These are phyloP conservation scores for Oryza meridionalis DNA, from an alignment of 176 grass and related monocot species.

Conservation along the genomic window DNA sequence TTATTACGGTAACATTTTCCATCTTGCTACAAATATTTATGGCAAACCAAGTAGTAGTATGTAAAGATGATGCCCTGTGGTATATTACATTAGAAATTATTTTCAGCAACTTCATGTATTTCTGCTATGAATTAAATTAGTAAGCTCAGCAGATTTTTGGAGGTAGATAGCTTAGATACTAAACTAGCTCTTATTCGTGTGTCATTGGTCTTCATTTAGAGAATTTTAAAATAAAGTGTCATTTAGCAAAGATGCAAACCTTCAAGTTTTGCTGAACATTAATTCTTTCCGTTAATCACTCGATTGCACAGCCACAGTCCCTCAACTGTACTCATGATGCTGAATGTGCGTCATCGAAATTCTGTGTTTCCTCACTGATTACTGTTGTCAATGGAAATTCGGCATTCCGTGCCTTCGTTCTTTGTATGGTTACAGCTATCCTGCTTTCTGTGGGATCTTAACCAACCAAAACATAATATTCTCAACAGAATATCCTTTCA, in stretches of 20 bases:
- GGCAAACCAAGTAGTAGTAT: background rate
- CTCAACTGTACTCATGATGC: background rate
- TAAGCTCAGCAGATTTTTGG: background rate
- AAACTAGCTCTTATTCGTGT: background rate
- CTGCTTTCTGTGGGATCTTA: background rate
- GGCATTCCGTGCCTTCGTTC: background rate
- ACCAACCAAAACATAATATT: constrained; percentile 9
- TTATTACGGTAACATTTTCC: background rate
- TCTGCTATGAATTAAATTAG: constrained; percentile 17
- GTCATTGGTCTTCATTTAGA: background rate
- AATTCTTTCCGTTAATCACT: background rate
- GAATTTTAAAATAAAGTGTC: background rate
- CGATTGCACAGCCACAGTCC: background rate
- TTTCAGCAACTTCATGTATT: constrained; percentile 2
- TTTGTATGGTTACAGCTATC: background rate
- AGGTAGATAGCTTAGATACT: background rate
- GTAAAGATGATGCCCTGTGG: background rate
- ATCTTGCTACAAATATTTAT: background rate
- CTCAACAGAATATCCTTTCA: constrained; percentile 1
- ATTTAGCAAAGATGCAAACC: background rate
- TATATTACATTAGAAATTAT: constrained; percentile 9
- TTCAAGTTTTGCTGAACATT: background rate
- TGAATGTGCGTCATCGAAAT: background rate
- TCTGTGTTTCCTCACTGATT: background rate
- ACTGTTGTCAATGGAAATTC: background rate